Evolutionary conservation across 352 stramenopile species (phyloP), one percentile per base, ranked within the genome.

Genomic region (Phytophthora chlamydospora): DNA sequence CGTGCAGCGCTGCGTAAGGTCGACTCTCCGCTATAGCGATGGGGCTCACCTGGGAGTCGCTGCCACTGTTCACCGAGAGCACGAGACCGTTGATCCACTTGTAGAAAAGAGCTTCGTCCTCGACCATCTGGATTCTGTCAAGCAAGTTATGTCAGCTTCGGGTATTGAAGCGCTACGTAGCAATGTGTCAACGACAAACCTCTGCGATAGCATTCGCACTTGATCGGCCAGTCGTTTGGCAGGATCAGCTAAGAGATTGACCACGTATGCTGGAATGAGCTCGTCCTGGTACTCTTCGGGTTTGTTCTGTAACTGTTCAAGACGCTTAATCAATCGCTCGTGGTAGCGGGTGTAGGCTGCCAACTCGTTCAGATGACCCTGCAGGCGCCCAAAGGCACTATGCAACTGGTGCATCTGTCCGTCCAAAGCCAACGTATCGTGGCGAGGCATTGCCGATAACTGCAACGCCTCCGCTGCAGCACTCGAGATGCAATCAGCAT

Each of bases 61-160:
- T 36, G 27, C 39, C 38, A 16, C 10, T 29, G 32, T 58, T 52
- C 19, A 75, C 16, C 14, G 52, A 59, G n/a, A 71, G 48, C 6
- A 89, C 60, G 14, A 90, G 46, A 11, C 78, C 60, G 41, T 90
- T 89, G 48, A 88, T 71, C 81, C 78, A 89, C 62, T 90, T 89
- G 72, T 88, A 89, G 13, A 90, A 88, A 8, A 83, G 48, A 34
- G 73, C 69, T 59, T 91, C 77, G 29, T 90, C 68, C 35, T 85
- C 70, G 13, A 81, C 45, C 68, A 89, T 80, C 52, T 88, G 66
- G 6, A 91, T 34, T 29, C 73, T 85, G 41, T n/a, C n/a, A 48
- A 40, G 4, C 12, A 46, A 50, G 11, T 21, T 35, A 16, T 6
- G 39, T 64, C 16, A 62, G 17, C 34, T 27, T 29, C 24, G 24